A percentile compares a stretch with the other conserved stretches of the same genome.
Conservation (phyloP, 208 protist species). For the Trypanosoma cruzi region DNA sequence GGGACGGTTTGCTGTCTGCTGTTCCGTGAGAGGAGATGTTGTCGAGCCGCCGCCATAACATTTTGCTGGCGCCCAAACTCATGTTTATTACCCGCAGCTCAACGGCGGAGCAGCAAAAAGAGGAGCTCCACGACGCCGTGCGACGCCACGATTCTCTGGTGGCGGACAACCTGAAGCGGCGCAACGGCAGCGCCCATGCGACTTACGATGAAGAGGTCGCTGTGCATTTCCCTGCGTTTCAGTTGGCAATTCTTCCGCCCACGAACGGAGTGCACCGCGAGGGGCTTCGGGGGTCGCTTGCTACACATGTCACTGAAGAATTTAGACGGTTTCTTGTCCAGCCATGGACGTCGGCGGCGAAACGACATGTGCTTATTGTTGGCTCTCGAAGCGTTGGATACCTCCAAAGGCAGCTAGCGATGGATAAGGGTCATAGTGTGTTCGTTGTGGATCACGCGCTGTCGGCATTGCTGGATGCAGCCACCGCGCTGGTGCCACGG, state of each 20-base stretch:
- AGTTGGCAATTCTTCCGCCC: conserved; percentile 49
- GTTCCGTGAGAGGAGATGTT: conserved; percentile 12
- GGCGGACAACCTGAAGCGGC: neutral
- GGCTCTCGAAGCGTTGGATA: conserved; percentile 63
- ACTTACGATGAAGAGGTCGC: conserved; percentile 48
- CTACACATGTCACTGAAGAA: conserved; percentile 10
- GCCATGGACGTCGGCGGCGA: conserved; percentile 30
- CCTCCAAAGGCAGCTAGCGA: conserved; percentile 47
- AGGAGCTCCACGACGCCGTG: conserved; percentile 20
- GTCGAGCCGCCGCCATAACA: neutral
- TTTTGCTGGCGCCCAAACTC: conserved; percentile 18
- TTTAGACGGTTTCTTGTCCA: conserved; percentile 17
- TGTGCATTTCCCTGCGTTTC: conserved; percentile 51
- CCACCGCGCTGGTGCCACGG: conserved; percentile 31
- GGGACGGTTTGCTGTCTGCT: neutral
- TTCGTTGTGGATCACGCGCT: conserved; percentile 71
- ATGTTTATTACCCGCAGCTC: conserved; percentile 8
- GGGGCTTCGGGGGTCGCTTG: conserved; percentile 39
- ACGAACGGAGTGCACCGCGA: conserved; percentile 47
- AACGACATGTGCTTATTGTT: conserved; percentile 50
- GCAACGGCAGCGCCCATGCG: conserved; percentile 12
- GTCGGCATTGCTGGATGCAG: conserved; percentile 43
- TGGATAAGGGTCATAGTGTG: conserved; percentile 35
- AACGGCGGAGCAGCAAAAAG: conserved; percentile 8
- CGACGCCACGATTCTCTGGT: conserved; percentile 4